A percentile compares a stretch with the other conserved stretches of the same genome.
Evolutionary conservation across 2,329 filamentous ascomycete genomes (phyloP).

Genomic region (Nemania sp.): DNA sequence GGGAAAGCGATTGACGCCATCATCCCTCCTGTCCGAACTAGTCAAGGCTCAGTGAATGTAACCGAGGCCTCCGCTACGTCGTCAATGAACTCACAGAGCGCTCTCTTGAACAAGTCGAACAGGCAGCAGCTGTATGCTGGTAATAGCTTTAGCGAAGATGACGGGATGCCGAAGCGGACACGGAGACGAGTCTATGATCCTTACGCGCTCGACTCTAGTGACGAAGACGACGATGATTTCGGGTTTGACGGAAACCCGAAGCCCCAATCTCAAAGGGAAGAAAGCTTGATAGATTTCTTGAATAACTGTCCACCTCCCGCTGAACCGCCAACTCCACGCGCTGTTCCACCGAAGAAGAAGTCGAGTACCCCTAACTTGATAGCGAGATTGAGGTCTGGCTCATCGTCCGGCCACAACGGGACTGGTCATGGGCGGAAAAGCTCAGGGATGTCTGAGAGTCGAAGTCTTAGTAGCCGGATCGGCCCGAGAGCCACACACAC

Average conservation of each 20-base stretch:
- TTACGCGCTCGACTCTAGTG: conserved; percentile 86
- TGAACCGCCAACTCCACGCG: conserved; percentile 47
- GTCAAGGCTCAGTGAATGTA: conserved; percentile 59
- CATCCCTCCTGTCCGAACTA: conserved; percentile 60
- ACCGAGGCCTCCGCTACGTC: conserved; percentile 66
- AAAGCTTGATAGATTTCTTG: conserved; percentile 75
- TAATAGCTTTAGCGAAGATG: conserved; percentile 53
- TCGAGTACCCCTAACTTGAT: conserved; percentile 66
- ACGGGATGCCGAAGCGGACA: conserved; percentile 71
- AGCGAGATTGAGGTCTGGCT: conserved; percentile 54
- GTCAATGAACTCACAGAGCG: conserved; percentile 75
- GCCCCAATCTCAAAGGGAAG: conserved; percentile 57
- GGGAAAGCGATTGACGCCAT: conserved; percentile 62
- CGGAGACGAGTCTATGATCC: conserved; percentile 82
- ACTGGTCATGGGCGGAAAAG: conserved; percentile 30
- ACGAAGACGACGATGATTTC: conserved; percentile 66
- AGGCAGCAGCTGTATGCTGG: conserved; percentile 43
- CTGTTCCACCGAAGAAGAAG: conserved; percentile 63
- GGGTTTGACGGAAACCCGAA: conserved; percentile 51
- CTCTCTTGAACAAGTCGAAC: conserved; percentile 57
- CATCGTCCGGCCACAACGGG: conserved; percentile 36
- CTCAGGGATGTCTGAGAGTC: conserved; percentile 40
- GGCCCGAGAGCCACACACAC: conserved; percentile 50
- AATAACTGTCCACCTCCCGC: conserved; percentile 70
- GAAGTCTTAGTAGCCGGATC: conserved; percentile 48